These are phyloP conservation scores for Penicillium fimorum DNA, from an alignment of 495 filamentous ascomycete genomes.

Conservation along the genomic window DNA sequence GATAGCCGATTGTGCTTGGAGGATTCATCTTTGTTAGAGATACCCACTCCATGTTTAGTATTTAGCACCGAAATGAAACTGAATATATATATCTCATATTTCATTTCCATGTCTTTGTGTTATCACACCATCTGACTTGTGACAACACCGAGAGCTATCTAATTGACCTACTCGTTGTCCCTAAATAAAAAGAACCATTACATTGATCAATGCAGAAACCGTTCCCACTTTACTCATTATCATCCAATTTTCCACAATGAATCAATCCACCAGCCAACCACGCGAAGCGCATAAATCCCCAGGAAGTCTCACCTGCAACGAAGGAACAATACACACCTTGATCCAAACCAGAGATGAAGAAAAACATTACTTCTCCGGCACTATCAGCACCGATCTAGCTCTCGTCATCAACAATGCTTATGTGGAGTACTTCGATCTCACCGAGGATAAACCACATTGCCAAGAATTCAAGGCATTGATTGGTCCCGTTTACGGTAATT, in stretches of 20 bases:
- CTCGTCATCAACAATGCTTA: background rate
- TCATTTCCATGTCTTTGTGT: background rate
- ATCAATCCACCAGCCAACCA: background rate
- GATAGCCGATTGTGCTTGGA: background rate
- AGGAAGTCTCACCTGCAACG: background rate
- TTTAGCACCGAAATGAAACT: background rate
- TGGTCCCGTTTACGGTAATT: background rate
- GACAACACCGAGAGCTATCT: background rate
- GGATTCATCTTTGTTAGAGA: constrained; percentile 1
- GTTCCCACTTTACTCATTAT: background rate
- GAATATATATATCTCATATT: background rate
- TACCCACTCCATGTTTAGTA: background rate
- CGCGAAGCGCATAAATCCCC: background rate
- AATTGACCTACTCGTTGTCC: background rate
- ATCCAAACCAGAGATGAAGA: background rate
- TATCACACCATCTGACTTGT: background rate
- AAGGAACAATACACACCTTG: background rate
- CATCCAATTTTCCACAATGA: background rate
- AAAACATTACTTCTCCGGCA: background rate
- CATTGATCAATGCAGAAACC: background rate
- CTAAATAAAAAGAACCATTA: background rate
- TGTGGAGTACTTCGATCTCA: background rate
- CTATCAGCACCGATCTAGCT: background rate
- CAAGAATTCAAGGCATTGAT: background rate
- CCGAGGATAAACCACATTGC: background rate